Percentiles rank a stretch among this genome's conserved stretches.
phyloP scores from a whole-genome alignment of 192 early-diverging fungal species.

The Entomortierella chlamydospora region DNA sequence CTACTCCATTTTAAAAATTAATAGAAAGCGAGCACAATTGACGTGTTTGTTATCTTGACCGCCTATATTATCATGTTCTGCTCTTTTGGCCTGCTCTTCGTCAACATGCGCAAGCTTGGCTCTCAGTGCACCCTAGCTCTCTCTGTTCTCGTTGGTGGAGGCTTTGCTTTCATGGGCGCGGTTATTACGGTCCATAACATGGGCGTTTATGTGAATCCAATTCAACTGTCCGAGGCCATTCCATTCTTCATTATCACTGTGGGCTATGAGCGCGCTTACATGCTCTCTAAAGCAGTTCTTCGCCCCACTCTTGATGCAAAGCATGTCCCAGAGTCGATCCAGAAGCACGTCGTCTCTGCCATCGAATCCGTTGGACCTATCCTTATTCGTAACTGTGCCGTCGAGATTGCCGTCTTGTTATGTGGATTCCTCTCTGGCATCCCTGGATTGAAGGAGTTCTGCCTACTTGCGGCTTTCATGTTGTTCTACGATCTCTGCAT shows the following conservation, averaged over 20 bases:
- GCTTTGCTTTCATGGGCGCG: constrained; percentile 82
- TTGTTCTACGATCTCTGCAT: constrained; percentile 84
- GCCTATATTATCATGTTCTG: constrained; percentile 86
- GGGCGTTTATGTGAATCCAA: constrained; percentile 75
- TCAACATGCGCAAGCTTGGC: constrained; percentile 88
- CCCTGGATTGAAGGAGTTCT: constrained; percentile 82
- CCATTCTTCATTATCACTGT: constrained; percentile 93
- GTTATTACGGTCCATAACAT: constrained; percentile 75
- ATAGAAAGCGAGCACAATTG: constrained; percentile 76
- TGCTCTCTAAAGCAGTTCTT: constrained; percentile 84
- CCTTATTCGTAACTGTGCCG: constrained; percentile 81
- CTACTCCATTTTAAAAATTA: neutral
- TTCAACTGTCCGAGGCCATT: constrained; percentile 83
- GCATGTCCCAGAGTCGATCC: constrained; percentile 44
- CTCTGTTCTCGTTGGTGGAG: constrained; percentile 76
- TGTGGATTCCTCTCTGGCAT: constrained; percentile 83
- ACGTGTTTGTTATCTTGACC: constrained; percentile 81
- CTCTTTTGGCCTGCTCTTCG: constrained; percentile 83
- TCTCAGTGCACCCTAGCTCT: constrained; percentile 81
- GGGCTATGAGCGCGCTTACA: constrained; percentile 90
- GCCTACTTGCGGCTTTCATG: constrained; percentile 82
- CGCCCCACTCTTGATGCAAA: constrained; percentile 51
- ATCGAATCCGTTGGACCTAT: constrained; percentile 71
- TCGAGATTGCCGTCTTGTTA: constrained; percentile 84
- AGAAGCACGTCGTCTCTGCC: constrained; percentile 70